These are phyloP conservation scores for Cercospora sojina DNA, from an alignment of 2,329 filamentous ascomycete genomes.

Conservation along the genomic window DNA sequence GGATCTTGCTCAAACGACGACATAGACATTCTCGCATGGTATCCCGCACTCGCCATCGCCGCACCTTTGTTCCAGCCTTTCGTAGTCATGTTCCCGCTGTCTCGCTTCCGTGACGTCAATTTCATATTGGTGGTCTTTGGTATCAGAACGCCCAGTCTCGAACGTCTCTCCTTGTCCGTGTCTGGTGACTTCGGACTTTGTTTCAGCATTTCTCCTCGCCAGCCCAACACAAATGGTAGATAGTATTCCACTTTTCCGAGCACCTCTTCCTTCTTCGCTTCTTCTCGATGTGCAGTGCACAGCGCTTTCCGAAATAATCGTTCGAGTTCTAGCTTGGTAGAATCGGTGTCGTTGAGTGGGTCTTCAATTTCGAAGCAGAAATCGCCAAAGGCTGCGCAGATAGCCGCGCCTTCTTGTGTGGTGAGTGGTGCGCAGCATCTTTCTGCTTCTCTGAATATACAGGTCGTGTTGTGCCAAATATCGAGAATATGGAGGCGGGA, in stretches of 20 bases:
- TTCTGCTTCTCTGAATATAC: slow-evolving; percentile 2
- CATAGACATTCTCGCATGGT: slow-evolving; percentile 11
- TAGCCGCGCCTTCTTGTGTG: neutral
- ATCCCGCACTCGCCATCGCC: neutral
- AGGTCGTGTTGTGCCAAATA: slow-evolving; percentile 7
- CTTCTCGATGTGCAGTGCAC: neutral
- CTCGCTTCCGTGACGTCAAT: slow-evolving; percentile 2
- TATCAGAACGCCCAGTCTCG: slow-evolving; percentile 5
- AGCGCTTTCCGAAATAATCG: slow-evolving; percentile 6
- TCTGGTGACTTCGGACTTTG: neutral
- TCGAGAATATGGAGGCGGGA: slow-evolving; percentile 5
- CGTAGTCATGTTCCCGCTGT: neutral
- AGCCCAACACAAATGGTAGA: slow-evolving; percentile 1
- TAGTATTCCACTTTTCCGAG: slow-evolving; percentile 2
- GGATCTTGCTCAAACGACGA: slow-evolving; percentile 3
- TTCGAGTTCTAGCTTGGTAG: neutral
- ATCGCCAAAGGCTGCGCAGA: slow-evolving; percentile 3
- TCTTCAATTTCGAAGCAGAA: slow-evolving; percentile 10
- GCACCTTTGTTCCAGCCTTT: neutral
- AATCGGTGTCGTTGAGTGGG: slow-evolving; percentile 4
- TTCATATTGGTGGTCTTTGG: neutral
- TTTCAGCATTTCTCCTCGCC: slow-evolving; percentile 1
- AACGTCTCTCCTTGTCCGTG: slow-evolving; percentile 4
- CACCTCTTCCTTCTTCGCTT: neutral
- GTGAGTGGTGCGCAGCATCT: neutral